Conservation (phyloP, 192 early-diverging fungal genomes). For the Rhizophlyctis rosea region DNA sequence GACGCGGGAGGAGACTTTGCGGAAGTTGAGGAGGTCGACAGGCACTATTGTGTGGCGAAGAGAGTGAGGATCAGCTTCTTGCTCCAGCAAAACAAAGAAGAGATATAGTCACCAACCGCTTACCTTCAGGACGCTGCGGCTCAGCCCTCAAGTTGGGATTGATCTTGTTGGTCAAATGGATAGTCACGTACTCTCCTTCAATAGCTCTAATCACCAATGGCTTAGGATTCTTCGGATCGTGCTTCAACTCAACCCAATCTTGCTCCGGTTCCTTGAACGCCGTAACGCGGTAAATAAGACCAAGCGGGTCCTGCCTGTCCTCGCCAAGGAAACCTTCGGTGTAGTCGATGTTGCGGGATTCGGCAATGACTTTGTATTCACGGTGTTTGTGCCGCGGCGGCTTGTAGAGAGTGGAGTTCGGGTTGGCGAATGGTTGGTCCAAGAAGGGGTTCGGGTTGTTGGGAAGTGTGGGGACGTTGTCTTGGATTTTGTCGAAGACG, state of each 20-base stretch:
- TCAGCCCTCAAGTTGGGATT: slow-evolving; percentile 6
- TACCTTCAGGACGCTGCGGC: slow-evolving; percentile 12
- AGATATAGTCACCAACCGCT: not conserved
- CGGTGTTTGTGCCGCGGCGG: not conserved
- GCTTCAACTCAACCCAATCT: slow-evolving; percentile 1
- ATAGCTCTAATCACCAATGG: slow-evolving; percentile 13
- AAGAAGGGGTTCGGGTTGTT: slow-evolving; percentile 9
- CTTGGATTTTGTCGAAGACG: slow-evolving; percentile 2
- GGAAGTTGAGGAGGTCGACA: slow-evolving; percentile 4
- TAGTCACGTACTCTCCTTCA: slow-evolving; percentile 8
- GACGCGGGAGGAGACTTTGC: not conserved
- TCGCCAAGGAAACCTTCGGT: slow-evolving; percentile 12
- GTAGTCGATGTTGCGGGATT: slow-evolving; percentile 4
- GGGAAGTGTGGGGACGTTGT: not conserved
- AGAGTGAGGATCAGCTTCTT: not conserved
- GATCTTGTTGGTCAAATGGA: slow-evolving; percentile 13
- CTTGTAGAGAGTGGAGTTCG: not conserved
- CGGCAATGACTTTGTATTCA: slow-evolving; percentile 10
- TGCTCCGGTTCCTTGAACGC: slow-evolving; percentile 13
- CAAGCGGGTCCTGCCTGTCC: not conserved
- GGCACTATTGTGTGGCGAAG: not conserved
- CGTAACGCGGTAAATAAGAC: slow-evolving; percentile 1
- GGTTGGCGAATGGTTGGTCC: not conserved
- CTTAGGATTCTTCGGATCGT: slow-evolving; percentile 8
- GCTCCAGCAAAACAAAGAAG: not conserved